A percentile compares a stretch with the other conserved stretches of the same genome.
phyloP scores from a whole-genome alignment of 306 rosid species.

The Parietaria judaica region DNA sequence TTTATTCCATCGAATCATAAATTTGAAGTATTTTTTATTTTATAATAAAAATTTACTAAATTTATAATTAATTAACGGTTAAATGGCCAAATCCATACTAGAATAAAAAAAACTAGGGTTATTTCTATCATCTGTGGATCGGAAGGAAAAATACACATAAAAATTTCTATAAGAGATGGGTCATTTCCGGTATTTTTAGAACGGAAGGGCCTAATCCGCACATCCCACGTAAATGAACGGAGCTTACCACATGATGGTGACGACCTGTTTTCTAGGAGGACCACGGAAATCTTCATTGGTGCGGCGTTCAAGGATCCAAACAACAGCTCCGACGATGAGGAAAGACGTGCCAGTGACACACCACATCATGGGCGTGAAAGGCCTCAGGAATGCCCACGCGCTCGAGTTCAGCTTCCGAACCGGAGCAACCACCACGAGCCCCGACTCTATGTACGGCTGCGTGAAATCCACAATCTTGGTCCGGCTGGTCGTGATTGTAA shows the following conservation, averaged over 20 bases:
- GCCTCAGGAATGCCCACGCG: conserved; percentile 25
- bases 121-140: too few relatives aligned
- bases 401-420: conserved; percentile 16
- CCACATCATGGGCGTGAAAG: conserved; percentile 63
- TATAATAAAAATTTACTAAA: too few relatives aligned
- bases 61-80: too few relatives aligned
- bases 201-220: too few relatives aligned
- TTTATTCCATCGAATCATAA: too few relatives aligned
- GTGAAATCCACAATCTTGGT: conserved; percentile 26
- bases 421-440: conserved; percentile 72
- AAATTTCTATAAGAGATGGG: too few relatives aligned
- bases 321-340: conserved; percentile 54
- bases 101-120: too few relatives aligned
- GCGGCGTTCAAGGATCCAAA: conserved; percentile 77
- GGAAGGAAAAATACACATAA: too few relatives aligned
- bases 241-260: conserved; percentile 20
- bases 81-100: too few relatives aligned
- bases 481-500: conserved; percentile 22
- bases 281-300: conserved; percentile 67
- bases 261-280: conserved; percentile 49
- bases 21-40: too few relatives aligned
- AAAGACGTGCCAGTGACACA: conserved; percentile 47
- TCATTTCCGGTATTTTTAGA: background rate
- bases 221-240: too few relatives aligned
- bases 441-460: conserved; percentile 35